Evolutionary conservation across 108 stramenopile species (phyloP).

Genomic region (Nannochloropsis oceanica): DNA sequence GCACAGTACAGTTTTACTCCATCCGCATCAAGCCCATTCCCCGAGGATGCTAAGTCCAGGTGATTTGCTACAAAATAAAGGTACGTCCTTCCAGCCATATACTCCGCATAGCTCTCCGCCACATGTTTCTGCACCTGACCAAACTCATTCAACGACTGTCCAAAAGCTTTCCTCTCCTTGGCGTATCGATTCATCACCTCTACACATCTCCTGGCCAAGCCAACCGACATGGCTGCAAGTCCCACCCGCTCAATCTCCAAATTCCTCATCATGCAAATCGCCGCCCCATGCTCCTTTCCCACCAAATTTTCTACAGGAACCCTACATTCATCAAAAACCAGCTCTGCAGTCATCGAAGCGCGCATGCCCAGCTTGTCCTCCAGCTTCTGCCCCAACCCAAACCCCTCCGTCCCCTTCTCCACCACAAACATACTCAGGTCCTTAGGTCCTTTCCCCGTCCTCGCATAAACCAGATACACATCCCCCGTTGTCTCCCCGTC

Average conservation of each 20-base stretch:
- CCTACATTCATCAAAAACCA: constrained; percentile 75
- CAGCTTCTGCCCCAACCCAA: constrained; percentile 82
- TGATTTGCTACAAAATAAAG: constrained; percentile 65
- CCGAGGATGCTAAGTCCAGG: constrained; percentile 52
- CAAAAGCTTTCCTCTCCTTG: constrained; percentile 74
- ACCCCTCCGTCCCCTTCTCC: constrained; percentile 89
- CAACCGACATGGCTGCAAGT: constrained; percentile 86
- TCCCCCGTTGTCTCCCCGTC: constrained; percentile 75
- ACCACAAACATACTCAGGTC: constrained; percentile 73
- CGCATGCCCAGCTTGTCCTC: constrained; percentile 85
- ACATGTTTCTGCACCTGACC: constrained; percentile 89
- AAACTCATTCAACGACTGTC: constrained; percentile 56
- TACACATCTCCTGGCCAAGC: constrained; percentile 73
- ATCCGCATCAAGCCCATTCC: constrained; percentile 72
- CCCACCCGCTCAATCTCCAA: constrained; percentile 92
- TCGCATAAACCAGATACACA: constrained; percentile 83
- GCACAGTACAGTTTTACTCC: constrained; percentile 93
- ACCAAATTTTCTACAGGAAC: constrained; percentile 68
- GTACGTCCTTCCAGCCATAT: constrained; percentile 81
- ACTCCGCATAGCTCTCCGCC: constrained; percentile 73
- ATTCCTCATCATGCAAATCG: constrained; percentile 96
- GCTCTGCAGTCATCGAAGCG: constrained; percentile 83
- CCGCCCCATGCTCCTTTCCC: constrained; percentile 70
- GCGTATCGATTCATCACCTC: constrained; percentile 86
- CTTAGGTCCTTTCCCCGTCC: constrained; percentile 48